Conservation (phyloP, 1,139 yeast species). For the Yamadazyma membranifaciens region DNA sequence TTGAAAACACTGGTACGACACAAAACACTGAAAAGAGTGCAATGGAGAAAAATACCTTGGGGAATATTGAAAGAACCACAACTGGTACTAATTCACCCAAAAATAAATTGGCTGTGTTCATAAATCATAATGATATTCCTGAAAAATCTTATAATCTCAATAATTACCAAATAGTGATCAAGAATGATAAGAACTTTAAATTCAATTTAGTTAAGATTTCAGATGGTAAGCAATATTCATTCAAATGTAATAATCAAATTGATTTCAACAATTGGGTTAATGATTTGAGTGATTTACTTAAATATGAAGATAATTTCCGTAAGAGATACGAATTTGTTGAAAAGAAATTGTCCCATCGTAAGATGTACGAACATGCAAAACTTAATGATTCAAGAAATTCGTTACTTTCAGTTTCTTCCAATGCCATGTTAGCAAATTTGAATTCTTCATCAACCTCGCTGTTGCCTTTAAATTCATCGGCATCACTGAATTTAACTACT, state of each 20-base stretch:
- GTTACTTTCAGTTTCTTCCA: background rate
- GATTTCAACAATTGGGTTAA: slow-evolving; percentile 39
- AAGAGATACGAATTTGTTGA: slow-evolving; percentile 36
- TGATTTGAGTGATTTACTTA: slow-evolving; percentile 39
- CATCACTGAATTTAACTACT: background rate
- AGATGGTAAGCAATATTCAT: slow-evolving; percentile 32
- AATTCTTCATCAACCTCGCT: background rate
- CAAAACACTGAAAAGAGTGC: background rate
- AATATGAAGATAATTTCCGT: slow-evolving; percentile 34
- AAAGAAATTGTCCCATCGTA: slow-evolving; percentile 17
- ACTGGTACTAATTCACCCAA: slow-evolving; percentile 14
- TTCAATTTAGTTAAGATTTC: slow-evolving; percentile 32
- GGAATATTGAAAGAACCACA: background rate
- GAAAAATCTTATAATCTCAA: slow-evolving; percentile 44
- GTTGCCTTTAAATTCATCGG: background rate
- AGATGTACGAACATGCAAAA: slow-evolving; percentile 6
- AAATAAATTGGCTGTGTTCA: slow-evolving; percentile 42
- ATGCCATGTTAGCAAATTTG: background rate
- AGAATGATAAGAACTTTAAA: slow-evolving; percentile 35
- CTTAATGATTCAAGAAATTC: background rate
- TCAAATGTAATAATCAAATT: slow-evolving; percentile 32
- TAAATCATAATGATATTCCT: slow-evolving; percentile 43
- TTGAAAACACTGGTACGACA: slow-evolving; percentile 22
- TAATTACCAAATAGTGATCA: slow-evolving; percentile 32
- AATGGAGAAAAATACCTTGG: background rate